Percentiles rank a stretch among this genome's conserved stretches.
Conservation (phyloP, 2,329 filamentous ascomycete genomes). For the Aureobasidium sp. region DNA sequence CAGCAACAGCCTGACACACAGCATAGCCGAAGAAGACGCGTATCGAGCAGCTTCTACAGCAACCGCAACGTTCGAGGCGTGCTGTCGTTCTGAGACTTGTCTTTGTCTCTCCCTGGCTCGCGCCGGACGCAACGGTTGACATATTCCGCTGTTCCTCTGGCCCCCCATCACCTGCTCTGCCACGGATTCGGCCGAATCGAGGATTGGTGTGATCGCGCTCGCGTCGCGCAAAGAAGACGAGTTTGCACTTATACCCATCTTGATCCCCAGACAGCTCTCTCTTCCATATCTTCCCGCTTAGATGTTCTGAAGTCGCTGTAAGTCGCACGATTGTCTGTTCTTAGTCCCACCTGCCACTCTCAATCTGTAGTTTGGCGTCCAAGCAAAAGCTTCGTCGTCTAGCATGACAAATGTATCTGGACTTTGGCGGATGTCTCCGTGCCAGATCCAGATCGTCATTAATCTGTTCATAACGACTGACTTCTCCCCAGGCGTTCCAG, state of each 20-base stretch:
- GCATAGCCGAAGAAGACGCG: neutral
- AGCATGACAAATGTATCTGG: neutral
- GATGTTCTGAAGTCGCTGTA: constrained; percentile 2
- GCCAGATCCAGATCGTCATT: neutral
- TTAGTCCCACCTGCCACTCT: neutral
- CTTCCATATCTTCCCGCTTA: neutral
- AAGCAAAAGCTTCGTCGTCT: constrained; percentile 4
- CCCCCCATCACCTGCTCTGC: constrained; percentile 5
- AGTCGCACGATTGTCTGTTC: neutral
- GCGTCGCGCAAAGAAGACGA: constrained; percentile 8
- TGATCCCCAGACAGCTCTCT: neutral
- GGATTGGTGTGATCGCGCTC: constrained; percentile 5
- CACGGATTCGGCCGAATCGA: constrained; percentile 7
- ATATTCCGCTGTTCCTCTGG: neutral
- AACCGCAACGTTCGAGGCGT: neutral
- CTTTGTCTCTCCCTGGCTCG: neutral
- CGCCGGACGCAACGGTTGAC: constrained; percentile 4
- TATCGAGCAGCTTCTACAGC: neutral
- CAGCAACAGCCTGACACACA: neutral
- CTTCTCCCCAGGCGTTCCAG: constrained; percentile 10
- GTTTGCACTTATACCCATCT: neutral
- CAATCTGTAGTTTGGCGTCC: neutral
- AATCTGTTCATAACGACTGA: constrained; percentile 10
- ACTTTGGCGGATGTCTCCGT: neutral
- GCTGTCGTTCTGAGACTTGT: neutral